A percentile compares a stretch with the other conserved stretches of the same genome.
Evolutionary conservation across 108 stramenopile genomes (phyloP).

Genomic region (Hondaea fermentalgiana): DNA sequence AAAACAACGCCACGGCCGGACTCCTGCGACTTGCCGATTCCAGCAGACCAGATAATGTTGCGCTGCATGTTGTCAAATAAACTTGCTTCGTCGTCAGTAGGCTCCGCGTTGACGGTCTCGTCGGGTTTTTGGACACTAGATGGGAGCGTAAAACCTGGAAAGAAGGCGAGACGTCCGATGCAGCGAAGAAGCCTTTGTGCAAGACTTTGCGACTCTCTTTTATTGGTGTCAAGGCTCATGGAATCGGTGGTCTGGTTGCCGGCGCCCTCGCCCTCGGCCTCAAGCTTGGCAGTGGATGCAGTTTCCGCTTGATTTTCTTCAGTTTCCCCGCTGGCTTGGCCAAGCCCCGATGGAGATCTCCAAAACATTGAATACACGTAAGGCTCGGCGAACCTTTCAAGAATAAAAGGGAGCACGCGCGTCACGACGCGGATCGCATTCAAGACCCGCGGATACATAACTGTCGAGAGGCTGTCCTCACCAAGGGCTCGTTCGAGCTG

Average conservation of each 20-base stretch:
- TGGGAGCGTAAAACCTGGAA: not conserved
- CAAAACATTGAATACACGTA: constrained; percentile 7
- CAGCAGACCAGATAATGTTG: not conserved
- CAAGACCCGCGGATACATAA: constrained; percentile 68
- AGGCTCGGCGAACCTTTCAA: constrained; percentile 62
- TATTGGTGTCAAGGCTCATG: no score
- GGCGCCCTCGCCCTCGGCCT: no score
- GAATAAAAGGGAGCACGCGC: constrained; percentile 73
- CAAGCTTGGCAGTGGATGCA: not conserved
- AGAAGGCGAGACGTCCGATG: constrained; percentile 47
- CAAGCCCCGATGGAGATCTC: not conserved
- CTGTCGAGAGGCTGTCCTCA: not conserved
- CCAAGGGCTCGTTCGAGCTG: not conserved
- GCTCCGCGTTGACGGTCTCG: no score
- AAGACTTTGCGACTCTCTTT: not conserved
- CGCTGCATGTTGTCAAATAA: not conserved
- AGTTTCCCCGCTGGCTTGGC: no score
- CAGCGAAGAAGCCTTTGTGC: not conserved
- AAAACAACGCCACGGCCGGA: not conserved
- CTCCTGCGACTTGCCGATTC: not conserved
- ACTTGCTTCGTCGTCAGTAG: not conserved
- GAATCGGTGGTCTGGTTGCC: no score
- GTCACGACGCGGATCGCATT: constrained; percentile 84
- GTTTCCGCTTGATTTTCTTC: not conserved
- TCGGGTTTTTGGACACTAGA: not conserved